phyloP scores from a whole-genome alignment of 2,329 filamentous ascomycete species.

The Dendrostoma leiphaemia region DNA sequence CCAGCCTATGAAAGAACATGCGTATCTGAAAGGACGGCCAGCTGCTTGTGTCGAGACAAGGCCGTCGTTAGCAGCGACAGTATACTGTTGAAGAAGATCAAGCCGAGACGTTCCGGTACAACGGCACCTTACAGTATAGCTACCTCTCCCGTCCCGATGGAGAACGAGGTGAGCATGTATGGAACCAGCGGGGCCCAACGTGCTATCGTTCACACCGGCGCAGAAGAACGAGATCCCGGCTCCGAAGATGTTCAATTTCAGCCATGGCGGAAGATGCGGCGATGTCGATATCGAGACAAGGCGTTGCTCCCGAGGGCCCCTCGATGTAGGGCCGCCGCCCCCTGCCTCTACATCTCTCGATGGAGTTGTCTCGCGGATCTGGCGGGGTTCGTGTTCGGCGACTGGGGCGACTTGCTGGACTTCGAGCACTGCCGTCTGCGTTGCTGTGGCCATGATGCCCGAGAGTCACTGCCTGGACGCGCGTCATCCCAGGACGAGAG shows the following conservation, averaged over 20 bases:
- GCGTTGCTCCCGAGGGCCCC: not conserved
- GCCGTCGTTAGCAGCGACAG: no score
- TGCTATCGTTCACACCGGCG: conserved; percentile 64
- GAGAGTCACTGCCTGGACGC: not conserved
- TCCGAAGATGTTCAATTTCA: conserved; percentile 31
- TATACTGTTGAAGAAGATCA: no score
- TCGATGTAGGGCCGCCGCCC: not conserved
- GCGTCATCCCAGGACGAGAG: no score
- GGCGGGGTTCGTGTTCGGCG: conserved; percentile 1
- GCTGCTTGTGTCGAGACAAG: not conserved
- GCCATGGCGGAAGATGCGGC: not conserved
- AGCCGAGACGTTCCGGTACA: no score
- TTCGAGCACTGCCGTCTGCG: not conserved
- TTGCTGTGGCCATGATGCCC: not conserved
- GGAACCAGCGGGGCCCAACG: conserved; percentile 61
- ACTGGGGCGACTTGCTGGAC: not conserved
- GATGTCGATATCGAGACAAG: not conserved
- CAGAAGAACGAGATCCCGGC: conserved; percentile 64
- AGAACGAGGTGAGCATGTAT: conserved; percentile 47
- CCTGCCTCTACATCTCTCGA: not conserved
- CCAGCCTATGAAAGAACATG: conserved; percentile 59
- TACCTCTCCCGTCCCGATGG: conserved; percentile 27
- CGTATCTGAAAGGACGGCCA: conserved; percentile 38
- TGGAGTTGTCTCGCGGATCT: not conserved
- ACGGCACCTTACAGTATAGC: conserved; percentile 29